These are phyloP conservation scores for Astraeus odoratus DNA, from an alignment of 768 basidiomycete species.

Conservation along the genomic window DNA sequence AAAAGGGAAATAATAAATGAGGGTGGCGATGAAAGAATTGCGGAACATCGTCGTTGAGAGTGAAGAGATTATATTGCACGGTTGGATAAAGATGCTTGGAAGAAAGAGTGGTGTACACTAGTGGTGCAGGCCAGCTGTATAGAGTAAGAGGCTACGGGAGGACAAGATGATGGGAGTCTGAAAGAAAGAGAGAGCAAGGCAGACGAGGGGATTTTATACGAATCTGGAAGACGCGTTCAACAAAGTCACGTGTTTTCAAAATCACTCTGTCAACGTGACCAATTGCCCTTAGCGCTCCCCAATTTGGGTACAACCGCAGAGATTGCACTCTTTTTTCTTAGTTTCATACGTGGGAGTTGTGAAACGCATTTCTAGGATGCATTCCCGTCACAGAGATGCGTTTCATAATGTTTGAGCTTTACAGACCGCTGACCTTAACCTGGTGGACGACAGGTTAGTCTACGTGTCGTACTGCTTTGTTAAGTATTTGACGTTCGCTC, in stretches of 20 bases:
- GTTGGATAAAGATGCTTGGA: neutral
- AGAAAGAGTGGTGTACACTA: neutral
- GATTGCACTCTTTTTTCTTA: no score
- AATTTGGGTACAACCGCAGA: no score
- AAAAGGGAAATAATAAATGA: neutral
- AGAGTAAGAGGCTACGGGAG: constrained; percentile 5
- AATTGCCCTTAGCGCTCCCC: neutral
- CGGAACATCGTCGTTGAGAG: no score
- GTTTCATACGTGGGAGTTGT: no score
- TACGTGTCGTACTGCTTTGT: no score
- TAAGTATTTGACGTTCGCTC: no score
- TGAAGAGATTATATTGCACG: no score
- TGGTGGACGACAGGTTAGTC: no score
- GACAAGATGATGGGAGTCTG: constrained; percentile 1
- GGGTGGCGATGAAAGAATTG: neutral
- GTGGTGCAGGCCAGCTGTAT: constrained; percentile 24
- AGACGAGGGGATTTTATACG: neutral
- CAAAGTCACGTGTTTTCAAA: neutral
- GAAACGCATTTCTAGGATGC: no score
- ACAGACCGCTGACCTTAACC: no score
- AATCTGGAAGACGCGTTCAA: neutral
- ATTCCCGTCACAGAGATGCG: no score
- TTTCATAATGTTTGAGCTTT: no score
- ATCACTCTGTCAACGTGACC: neutral
- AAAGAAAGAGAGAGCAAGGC: neutral